Base-by-base conservation (phyloP, 352 stramenopile species). In the Blastocystis hominis region DNA sequence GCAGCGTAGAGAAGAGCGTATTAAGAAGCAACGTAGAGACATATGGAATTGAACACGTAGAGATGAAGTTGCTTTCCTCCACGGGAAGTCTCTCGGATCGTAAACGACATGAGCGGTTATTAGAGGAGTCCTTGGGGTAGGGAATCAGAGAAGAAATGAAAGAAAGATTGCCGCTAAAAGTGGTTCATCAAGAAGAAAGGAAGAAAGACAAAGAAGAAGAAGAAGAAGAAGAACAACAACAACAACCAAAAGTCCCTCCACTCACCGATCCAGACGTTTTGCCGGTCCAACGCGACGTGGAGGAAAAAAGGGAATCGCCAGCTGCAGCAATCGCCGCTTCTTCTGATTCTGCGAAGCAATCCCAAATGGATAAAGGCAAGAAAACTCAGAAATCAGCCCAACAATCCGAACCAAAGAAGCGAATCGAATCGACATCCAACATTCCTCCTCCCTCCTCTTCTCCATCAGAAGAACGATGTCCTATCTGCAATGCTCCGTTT, bases 401-500 rank as follows among this genome's bases (percentile, higher is more conserved):
- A 10, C 10, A 59, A 59, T 59, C 50, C n/a, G n/a, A n/a, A n/a
- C n/a, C n/a, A n/a, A n/a, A n/a, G n/a, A n/a, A n/a, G n/a, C n/a
- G n/a, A n/a, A 10, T 59, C 50, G n/a, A 59, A 59, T 10, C 50
- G 0, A 20, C 50, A 59, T 59, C 24, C 56, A 34, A 47, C 30
- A 72, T n/a, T n/a, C 34, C 34, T 42, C 36, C 63, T 1, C 5
- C 64, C 24, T 7, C 20, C 56, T 66, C 56, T 66, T 7, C 56
- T 13, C 24, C 20, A 13, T 66, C 56, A 30, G 66, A 9, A 76
- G 50, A n/a, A 36, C 15, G 61, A 44, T 87, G 77, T 24, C 77
- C 77, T n/a, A 77, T 87, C n/a, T 87, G 77, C 30, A 36, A 38
- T 20, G 24, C 36, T 7, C 6, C 13, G 10, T 87, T 87, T 59